phyloP scores from a whole-genome alignment of 768 basidiomycete species.

The Lactarius hengduanensis region DNA sequence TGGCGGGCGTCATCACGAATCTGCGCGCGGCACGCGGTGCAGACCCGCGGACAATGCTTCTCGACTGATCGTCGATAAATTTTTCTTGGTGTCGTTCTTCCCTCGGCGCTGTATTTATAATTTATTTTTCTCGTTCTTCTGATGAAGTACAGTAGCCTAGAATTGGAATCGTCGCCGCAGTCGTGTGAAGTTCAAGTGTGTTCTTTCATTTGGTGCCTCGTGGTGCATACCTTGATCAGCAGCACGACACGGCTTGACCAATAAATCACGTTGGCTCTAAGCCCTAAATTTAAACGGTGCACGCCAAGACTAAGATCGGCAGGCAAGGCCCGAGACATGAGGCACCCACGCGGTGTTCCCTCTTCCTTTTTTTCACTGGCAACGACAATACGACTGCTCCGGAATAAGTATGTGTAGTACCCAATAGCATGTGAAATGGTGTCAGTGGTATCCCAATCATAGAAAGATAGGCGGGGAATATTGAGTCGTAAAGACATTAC shows the following conservation, averaged over 20 bases:
- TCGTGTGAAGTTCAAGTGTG: background rate
- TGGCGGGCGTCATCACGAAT: constrained; percentile 42
- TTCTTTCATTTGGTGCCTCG: background rate
- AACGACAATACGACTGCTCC: background rate
- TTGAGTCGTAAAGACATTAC: constrained; percentile 1
- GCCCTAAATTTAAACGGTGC: background rate
- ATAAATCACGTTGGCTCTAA: background rate
- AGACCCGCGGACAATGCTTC: constrained; percentile 38
- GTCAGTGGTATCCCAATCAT: background rate
- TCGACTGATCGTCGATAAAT: constrained; percentile 35
- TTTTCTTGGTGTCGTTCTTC: too few relatives aligned
- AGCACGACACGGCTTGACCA: background rate
- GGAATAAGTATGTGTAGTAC: background rate
- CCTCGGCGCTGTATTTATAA: background rate
- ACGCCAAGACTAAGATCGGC: background rate
- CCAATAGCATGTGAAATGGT: background rate
- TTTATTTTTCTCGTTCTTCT: too few relatives aligned
- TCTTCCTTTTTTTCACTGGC: background rate
- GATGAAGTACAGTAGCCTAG: too few relatives aligned
- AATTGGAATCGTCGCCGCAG: background rate
- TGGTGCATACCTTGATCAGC: background rate
- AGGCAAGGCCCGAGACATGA: background rate
- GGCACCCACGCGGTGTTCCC: background rate
- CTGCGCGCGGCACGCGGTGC: constrained; percentile 39
- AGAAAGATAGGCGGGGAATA: background rate